A percentile compares a stretch with the other conserved stretches of the same genome.
phyloP scores from a whole-genome alignment of 441 rosid species.

The Aquilaria agallochum region DNA sequence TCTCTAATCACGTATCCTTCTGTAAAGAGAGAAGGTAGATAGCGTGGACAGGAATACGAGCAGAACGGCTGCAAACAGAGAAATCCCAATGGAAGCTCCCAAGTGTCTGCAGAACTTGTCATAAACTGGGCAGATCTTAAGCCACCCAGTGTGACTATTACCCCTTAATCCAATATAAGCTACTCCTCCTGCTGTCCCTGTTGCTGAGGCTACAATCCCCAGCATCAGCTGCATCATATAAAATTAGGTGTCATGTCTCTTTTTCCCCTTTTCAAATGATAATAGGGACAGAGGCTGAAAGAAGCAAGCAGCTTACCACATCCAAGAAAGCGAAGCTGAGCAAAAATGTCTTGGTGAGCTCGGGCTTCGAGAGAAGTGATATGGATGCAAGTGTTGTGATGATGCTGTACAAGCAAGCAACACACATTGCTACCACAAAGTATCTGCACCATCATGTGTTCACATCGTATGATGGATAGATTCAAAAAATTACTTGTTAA shows the following conservation, averaged over 20 bases:
- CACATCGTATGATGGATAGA: background rate
- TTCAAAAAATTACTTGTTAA: slow-evolving; percentile 2
- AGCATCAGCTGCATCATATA: slow-evolving; percentile 47
- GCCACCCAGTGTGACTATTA: slow-evolving; percentile 46
- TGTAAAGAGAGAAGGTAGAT: slow-evolving; percentile 45
- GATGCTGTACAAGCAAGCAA: slow-evolving; percentile 63
- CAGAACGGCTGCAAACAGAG: slow-evolving; percentile 52
- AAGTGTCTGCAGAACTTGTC: slow-evolving; percentile 61
- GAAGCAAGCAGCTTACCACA: slow-evolving; percentile 36
- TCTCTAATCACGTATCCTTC: slow-evolving; percentile 32
- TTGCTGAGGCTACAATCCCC: slow-evolving; percentile 73
- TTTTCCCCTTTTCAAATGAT: background rate
- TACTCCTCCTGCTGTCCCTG: slow-evolving; percentile 69
- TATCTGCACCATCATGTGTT: slow-evolving; percentile 41
- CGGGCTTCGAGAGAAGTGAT: slow-evolving; percentile 34
- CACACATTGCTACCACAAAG: slow-evolving; percentile 59
- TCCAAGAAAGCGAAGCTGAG: slow-evolving; percentile 43
- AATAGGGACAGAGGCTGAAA: background rate
- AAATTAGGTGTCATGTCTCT: background rate
- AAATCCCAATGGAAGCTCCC: slow-evolving; percentile 39
- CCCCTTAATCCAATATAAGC: slow-evolving; percentile 71
- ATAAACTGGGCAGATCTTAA: slow-evolving; percentile 51
- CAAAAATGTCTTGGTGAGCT: slow-evolving; percentile 30
- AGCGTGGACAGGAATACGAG: slow-evolving; percentile 47
- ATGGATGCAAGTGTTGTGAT: slow-evolving; percentile 51